phyloP scores from a whole-genome alignment of 2,329 filamentous ascomycete genomes.

The Xylaria multiplex region DNA sequence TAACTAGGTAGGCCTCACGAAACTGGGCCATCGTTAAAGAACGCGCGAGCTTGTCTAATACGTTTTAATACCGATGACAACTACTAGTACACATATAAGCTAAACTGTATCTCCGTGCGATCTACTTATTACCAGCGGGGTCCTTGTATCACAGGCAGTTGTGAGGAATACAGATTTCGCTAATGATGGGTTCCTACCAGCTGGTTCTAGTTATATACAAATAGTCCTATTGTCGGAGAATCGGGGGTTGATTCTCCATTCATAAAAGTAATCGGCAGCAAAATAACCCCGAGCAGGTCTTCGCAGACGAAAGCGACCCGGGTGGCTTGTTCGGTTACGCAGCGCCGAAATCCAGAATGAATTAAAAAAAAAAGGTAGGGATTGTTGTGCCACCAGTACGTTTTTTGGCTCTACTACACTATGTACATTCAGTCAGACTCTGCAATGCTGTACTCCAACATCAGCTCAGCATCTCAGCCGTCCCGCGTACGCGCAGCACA shows the following conservation, averaged over 20 bases:
- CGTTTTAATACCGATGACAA: conserved; percentile 4
- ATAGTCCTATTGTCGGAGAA: background rate
- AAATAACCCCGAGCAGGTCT: background rate
- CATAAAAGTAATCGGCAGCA: background rate
- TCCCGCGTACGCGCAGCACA: conserved; percentile 12
- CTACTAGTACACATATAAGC: background rate
- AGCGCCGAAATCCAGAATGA: background rate
- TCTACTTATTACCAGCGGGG: conserved; percentile 10
- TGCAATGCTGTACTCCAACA: conserved; percentile 13
- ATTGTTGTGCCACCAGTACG: conserved; percentile 5
- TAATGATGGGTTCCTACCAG: background rate
- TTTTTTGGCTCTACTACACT: background rate
- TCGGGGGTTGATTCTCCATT: background rate
- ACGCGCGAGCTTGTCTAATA: background rate
- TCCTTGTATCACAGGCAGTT: background rate
- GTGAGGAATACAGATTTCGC: background rate
- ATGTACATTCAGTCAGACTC: conserved; percentile 6
- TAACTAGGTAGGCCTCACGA: conserved; percentile 25
- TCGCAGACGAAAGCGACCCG: conserved; percentile 4
- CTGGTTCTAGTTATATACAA: background rate
- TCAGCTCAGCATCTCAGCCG: conserved; percentile 17
- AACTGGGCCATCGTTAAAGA: conserved; percentile 13
- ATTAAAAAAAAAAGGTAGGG: conserved; percentile 7
- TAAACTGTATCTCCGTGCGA: conserved; percentile 4
- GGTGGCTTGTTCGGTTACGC: conserved; percentile 13